Evolutionary conservation across 805 yeast genomes (phyloP), one percentile per base, ranked within the genome.

Genomic region (Monosporozyma siamensis): DNA sequence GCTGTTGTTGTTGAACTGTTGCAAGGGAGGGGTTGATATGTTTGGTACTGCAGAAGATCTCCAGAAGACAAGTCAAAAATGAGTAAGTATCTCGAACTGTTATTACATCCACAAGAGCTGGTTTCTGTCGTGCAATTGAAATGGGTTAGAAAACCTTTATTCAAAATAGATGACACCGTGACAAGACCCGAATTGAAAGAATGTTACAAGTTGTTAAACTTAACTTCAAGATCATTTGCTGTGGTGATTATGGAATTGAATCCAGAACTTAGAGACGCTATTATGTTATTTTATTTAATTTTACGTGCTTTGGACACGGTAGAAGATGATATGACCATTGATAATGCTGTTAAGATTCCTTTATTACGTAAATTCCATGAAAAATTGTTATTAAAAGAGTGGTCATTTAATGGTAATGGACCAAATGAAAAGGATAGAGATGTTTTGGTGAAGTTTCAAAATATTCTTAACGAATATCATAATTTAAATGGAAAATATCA

Each of bases 281-380:
- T 86, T 47, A 80, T 79, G 88, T 46, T 92, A 5, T 92, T 92
- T 65, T 92, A 92, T 63, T 64, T 92, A 43, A 72, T 88, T 18
- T 67, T 92, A 49, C 75, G 98, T 47, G 98, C 95, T 2, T 74
- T 92, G 54, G 98, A 92, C 59, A 92, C 98, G 1, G 74, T 92
- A 43, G 98, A 92, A 63, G 98, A 92, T 63, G 97, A 92, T 62
- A 88, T 88, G 94, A 75, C 92, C 7, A 67, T 92, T 45, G 81
- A 77, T 47, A 79, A 83, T 4, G 69, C 71, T 17, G 53, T 77
- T 46, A 92, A 92, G 65, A 66, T 88, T 21, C 88, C 92, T 2
- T 60, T 88, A 39, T 71, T 92, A 51, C 72, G 90, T 45, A 50
- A 59, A 3, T 92, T 92, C 63, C 70, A 78, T 58, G 64, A 72